Evolutionary conservation across 2,329 filamentous ascomycete genomes (phyloP).

Genomic region (Sporothrix brunneoviolacea): DNA sequence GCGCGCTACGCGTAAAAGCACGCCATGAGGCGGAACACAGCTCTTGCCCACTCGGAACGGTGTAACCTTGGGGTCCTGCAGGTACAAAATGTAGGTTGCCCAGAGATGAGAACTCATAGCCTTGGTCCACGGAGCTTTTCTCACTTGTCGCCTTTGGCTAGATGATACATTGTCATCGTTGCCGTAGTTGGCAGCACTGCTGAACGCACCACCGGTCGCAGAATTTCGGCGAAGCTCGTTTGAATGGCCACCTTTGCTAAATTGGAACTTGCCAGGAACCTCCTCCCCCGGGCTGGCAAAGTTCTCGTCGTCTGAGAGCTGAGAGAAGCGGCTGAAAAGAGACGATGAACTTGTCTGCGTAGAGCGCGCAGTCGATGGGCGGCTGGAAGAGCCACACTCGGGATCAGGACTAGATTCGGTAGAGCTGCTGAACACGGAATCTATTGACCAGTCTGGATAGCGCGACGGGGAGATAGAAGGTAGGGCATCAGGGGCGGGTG

Average conservation of each 20-base stretch:
- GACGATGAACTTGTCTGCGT: constrained; percentile 50
- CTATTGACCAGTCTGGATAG: constrained; percentile 54
- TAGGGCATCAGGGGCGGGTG: constrained; percentile 44
- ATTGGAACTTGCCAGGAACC: constrained; percentile 25
- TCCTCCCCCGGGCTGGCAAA: constrained; percentile 47
- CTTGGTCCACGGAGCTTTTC: constrained; percentile 56
- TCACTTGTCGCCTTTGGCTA: constrained; percentile 12
- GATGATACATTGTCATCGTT: neutral
- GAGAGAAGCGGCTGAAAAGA: constrained; percentile 50
- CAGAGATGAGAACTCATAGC: constrained; percentile 61
- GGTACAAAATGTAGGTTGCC: constrained; percentile 57
- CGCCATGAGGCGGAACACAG: constrained; percentile 57
- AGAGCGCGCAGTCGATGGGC: constrained; percentile 53
- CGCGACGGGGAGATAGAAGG: constrained; percentile 39
- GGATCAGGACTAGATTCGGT: constrained; percentile 52
- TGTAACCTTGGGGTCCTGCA: constrained; percentile 61
- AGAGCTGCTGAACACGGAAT: constrained; percentile 49
- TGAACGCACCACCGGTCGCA: constrained; percentile 4
- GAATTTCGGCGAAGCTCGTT: constrained; percentile 12
- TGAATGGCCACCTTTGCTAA: neutral
- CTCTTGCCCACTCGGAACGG: constrained; percentile 58
- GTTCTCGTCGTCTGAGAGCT: constrained; percentile 49
- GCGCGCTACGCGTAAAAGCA: constrained; percentile 58
- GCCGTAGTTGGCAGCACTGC: constrained; percentile 4
- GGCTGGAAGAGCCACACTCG: constrained; percentile 43